Conservation (phyloP, 1,284 basidiomycete genomes). For the Pisolithus thermaeus region DNA sequence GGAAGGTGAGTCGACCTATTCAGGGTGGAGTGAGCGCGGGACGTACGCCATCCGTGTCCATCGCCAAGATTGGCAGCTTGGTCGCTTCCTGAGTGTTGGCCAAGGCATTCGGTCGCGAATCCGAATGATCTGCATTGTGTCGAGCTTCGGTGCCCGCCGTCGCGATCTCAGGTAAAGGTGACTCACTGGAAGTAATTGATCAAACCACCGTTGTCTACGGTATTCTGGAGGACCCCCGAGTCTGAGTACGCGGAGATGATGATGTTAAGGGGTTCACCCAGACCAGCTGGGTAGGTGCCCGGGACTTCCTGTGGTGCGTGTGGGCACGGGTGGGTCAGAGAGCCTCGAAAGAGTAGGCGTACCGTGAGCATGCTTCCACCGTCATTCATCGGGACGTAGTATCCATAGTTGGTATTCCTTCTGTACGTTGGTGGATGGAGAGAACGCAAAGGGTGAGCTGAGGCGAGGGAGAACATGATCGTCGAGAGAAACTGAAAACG, state of each 20-base stretch:
- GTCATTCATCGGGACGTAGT: slow-evolving; percentile 35
- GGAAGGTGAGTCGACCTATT: not conserved
- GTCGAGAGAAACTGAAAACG: slow-evolving; percentile 2
- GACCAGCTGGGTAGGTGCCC: slow-evolving; percentile 63
- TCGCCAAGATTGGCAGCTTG: slow-evolving; percentile 85
- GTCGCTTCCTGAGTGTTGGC: slow-evolving; percentile 65
- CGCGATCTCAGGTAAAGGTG: slow-evolving; percentile 1
- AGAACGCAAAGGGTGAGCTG: not conserved
- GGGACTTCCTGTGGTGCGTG: slow-evolving; percentile 41
- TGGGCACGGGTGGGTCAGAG: not conserved
- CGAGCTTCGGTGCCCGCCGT: slow-evolving; percentile 3
- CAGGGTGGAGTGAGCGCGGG: not conserved
- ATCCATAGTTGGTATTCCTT: slow-evolving; percentile 33
- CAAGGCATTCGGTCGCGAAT: slow-evolving; percentile 80
- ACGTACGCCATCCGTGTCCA: slow-evolving; percentile 63
- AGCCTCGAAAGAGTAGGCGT: slow-evolving; percentile 11
- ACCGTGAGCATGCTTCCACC: slow-evolving; percentile 49
- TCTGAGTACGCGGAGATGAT: slow-evolving; percentile 85
- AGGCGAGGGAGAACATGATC: slow-evolving; percentile 7
- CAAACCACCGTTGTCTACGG: slow-evolving; percentile 63
- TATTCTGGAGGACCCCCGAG: slow-evolving; percentile 60
- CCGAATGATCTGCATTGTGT: slow-evolving; percentile 39
- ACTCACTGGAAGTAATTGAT: slow-evolving; percentile 71
- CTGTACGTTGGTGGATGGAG: slow-evolving; percentile 6
- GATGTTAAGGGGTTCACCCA: slow-evolving; percentile 86